Percentiles rank a stretch among this genome's conserved stretches.
Conservation (phyloP, 345 rosid genomes). For the Lumnitzera littorea region DNA sequence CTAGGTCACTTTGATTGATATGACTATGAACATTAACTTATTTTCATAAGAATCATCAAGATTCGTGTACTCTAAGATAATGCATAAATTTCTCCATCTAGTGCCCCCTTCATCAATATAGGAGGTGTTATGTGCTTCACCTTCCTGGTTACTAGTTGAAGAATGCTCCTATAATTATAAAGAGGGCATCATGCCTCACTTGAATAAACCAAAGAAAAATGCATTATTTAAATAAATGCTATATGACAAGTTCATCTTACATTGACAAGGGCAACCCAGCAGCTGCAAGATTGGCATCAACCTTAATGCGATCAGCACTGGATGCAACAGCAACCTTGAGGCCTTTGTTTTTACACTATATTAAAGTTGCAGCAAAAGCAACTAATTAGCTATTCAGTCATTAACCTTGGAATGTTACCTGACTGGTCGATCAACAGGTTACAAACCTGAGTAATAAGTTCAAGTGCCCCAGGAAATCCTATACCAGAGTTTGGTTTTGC, state of each 20-base stretch:
- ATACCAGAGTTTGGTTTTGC: constrained; percentile 95
- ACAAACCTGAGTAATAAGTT: constrained; percentile 79
- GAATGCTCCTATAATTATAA: background rate
- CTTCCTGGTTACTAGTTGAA: background rate
- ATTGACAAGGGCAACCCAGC: constrained; percentile 65
- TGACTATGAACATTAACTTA: too few species aligned
- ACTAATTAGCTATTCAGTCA: background rate
- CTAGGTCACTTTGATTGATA: too few species aligned
- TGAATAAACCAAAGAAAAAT: background rate
- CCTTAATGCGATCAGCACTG: constrained; percentile 95
- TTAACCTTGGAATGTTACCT: background rate
- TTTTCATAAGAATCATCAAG: too few species aligned
- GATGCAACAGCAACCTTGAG: constrained; percentile 96
- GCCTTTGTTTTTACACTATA: constrained; percentile 74
- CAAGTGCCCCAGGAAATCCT: constrained; percentile 91
- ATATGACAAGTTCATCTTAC: constrained; percentile 32
- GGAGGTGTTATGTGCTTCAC: background rate
- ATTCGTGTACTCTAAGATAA: too few species aligned
- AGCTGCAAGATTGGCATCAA: constrained; percentile 88
- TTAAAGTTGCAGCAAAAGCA: constrained; percentile 2
- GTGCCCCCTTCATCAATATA: too few species aligned
- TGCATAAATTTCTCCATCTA: too few species aligned
- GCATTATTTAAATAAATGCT: too few species aligned
- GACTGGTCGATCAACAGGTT: constrained; percentile 1
- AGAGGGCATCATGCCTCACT: background rate